Evolutionary conservation across 768 basidiomycete genomes (phyloP).

Genomic region (Suillus bovinus): DNA sequence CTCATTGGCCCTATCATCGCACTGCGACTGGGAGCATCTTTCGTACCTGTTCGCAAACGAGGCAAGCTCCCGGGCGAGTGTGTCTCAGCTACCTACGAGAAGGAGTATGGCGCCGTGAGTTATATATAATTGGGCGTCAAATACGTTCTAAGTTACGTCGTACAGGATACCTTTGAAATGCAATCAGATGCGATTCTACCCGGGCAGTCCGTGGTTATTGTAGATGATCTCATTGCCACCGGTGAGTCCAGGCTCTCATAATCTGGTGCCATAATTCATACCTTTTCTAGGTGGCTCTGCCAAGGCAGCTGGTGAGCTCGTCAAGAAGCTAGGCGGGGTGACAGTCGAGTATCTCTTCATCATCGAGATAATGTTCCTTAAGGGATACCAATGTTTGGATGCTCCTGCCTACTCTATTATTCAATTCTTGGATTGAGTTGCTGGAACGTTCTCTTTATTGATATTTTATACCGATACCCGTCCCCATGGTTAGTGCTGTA

Average conservation of each 20-base stretch:
- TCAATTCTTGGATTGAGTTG: constrained; percentile 58
- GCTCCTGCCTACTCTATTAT: constrained; percentile 90
- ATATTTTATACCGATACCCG: constrained; percentile 19
- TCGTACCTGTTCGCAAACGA: constrained; percentile 92
- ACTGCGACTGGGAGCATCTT: constrained; percentile 85
- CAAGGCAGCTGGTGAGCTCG: constrained; percentile 86
- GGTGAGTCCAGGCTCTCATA: constrained; percentile 47
- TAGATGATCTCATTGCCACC: constrained; percentile 97
- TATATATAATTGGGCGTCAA: neutral
- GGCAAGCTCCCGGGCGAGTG: constrained; percentile 94
- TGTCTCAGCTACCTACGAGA: constrained; percentile 73
- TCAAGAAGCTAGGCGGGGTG: constrained; percentile 78
- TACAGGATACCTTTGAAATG: constrained; percentile 95
- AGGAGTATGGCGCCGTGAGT: constrained; percentile 89
- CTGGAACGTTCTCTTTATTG: constrained; percentile 20
- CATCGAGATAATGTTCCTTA: constrained; percentile 77
- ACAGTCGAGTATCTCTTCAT: constrained; percentile 94
- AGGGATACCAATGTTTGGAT: constrained; percentile 74
- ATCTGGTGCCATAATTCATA: constrained; percentile 3
- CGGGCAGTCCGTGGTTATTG: constrained; percentile 81
- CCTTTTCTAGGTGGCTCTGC: constrained; percentile 79
- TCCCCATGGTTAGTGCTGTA: constrained; percentile 1
- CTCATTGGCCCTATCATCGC: constrained; percentile 93
- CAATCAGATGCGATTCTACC: constrained; percentile 82
- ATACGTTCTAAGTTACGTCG: constrained; percentile 9